phyloP scores from a whole-genome alignment of 331 rosid genomes.

The Quercus lobata region DNA sequence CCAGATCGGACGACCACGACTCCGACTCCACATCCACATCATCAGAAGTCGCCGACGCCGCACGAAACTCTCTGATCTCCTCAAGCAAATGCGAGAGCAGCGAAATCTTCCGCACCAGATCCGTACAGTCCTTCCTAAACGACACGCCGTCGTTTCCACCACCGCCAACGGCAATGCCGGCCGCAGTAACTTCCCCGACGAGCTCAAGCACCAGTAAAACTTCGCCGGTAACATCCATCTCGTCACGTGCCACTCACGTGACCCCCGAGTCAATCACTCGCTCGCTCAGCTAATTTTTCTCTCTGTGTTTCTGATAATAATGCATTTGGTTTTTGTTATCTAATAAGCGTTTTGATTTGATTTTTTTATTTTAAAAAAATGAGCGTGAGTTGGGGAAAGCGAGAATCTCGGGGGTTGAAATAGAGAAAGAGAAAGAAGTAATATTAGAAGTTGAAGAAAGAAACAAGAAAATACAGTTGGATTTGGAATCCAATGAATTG shows the following conservation, averaged over 20 bases:
- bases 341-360: no score
- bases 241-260: not conserved
- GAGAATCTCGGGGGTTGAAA: not conserved
- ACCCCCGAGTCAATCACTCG: no score
- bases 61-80: conserved; percentile 55
- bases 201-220: conserved; percentile 48
- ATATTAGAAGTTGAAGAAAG: not conserved
- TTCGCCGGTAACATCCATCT: conserved; percentile 56
- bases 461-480: conserved; percentile 64
- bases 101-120: conserved; percentile 95
- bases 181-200: conserved; percentile 40
- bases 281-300: no score
- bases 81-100: conserved; percentile 76
- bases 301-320: no score
- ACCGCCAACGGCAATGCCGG: conserved; percentile 23
- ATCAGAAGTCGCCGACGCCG: conserved; percentile 26
- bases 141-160: not conserved
- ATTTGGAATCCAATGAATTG: conserved; percentile 57
- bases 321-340: no score
- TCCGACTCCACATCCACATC: not conserved
- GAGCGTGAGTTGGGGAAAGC: not conserved
- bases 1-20: conserved; percentile 66
- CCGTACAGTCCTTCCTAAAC: conserved; percentile 80
- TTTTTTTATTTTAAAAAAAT: conserved; percentile 2
- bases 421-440: not conserved